Percentiles rank a stretch among this genome's conserved stretches.
These are phyloP conservation scores for Arxiozyma bovina DNA, from an alignment of 1,139 yeast species.

Conservation along the genomic window DNA sequence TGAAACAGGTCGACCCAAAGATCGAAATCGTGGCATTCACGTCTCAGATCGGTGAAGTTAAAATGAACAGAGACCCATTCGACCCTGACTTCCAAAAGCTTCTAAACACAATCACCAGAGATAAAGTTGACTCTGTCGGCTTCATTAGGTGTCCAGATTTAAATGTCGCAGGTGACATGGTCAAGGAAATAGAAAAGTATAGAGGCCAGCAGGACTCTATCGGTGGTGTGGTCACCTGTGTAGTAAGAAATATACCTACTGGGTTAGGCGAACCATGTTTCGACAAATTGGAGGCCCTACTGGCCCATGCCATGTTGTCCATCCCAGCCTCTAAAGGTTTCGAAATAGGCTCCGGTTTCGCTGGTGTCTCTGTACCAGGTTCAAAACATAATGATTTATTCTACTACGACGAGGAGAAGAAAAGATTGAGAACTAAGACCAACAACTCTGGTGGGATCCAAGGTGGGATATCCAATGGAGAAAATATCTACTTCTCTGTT, in stretches of 20 bases:
- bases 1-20: constrained; percentile 56
- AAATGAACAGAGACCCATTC: constrained; percentile 66
- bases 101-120: constrained; percentile 73
- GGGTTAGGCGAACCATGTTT: constrained; percentile 98
- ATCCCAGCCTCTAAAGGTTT: constrained; percentile 97
- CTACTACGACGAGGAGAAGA: constrained; percentile 44
- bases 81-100: constrained; percentile 56
- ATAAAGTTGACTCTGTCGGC: constrained; percentile 75
- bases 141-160: constrained; percentile 92
- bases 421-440: constrained; percentile 70
- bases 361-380: constrained; percentile 84
- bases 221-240: constrained; percentile 98
- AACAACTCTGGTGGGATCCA: constrained; percentile 96
- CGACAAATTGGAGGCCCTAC: constrained; percentile 86
- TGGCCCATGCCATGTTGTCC: constrained; percentile 97
- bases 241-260: constrained; percentile 81
- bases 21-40: constrained; percentile 97
- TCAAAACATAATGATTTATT: constrained; percentile 90
- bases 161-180: constrained; percentile 66
- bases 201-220: constrained; percentile 86
- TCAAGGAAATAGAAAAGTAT: constrained; percentile 74
- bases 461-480: constrained; percentile 97
- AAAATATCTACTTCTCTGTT: constrained; percentile 83
- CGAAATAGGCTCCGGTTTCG: constrained; percentile 93
- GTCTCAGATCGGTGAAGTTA: constrained; percentile 72